Conservation (phyloP, 352 stramenopile species). For the Thalassiosira livingstoniorum region DNA sequence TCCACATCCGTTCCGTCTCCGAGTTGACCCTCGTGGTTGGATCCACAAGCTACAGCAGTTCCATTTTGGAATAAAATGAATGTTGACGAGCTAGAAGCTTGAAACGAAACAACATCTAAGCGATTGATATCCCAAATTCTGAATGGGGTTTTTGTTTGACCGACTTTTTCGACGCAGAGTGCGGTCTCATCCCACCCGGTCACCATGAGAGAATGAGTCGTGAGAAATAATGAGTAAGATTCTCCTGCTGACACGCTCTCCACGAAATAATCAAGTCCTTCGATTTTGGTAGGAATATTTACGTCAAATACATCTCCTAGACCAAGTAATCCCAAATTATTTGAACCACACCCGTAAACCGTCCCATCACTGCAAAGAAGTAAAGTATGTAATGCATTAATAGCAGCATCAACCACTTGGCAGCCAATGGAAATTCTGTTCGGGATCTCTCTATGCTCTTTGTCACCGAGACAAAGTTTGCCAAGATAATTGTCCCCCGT, state of each 20-base stretch:
- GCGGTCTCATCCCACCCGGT: too few relatives aligned
- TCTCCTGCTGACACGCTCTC: constrained; percentile 48
- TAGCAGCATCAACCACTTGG: constrained; percentile 34
- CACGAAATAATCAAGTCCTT: constrained; percentile 24
- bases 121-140: constrained; percentile 26
- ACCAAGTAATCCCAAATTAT: constrained; percentile 47
- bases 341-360: constrained; percentile 64
- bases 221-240: constrained; percentile 45
- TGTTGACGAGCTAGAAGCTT: constrained; percentile 39
- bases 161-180: constrained; percentile 43
- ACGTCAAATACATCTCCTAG: constrained; percentile 31
- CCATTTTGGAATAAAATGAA: constrained; percentile 66
- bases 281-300: constrained; percentile 40
- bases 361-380: constrained; percentile 48
- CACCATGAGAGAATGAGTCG: constrained; percentile 45
- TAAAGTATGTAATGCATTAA: constrained; percentile 56
- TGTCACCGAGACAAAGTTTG: constrained; percentile 56
- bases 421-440: constrained; percentile 28
- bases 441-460: constrained; percentile 51
- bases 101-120: constrained; percentile 36
- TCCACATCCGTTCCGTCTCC: constrained; percentile 50
- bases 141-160: constrained; percentile 23
- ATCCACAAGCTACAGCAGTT: constrained; percentile 50
- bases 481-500: constrained; percentile 54
- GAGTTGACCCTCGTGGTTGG: constrained; percentile 60